Percentiles rank a stretch among this genome's conserved stretches.
Conservation (phyloP, 106 monocot species). For the Platanthera zijinensis region DNA sequence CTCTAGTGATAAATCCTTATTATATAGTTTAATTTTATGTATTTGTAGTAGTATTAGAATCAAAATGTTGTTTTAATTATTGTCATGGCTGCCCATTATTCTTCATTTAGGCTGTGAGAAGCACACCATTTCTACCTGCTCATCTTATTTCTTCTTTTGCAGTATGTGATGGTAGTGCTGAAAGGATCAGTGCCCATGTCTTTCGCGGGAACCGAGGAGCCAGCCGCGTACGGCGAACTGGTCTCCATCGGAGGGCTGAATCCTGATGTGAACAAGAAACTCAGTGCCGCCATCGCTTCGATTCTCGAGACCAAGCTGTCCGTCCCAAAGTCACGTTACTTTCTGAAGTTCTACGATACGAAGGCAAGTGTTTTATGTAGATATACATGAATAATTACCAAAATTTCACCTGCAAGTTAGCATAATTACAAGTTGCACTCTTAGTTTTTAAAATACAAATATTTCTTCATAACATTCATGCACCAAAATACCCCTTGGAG, state of each 20-base stretch:
- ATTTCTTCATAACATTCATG: too few species aligned
- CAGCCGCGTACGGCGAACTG: conserved; percentile 87
- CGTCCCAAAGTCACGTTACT: conserved; percentile 71
- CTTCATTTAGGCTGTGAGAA: too few species aligned
- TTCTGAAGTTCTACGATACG: conserved; percentile 54
- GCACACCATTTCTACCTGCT: not conserved
- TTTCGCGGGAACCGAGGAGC: conserved; percentile 74
- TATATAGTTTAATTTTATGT: not conserved
- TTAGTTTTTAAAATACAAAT: too few species aligned
- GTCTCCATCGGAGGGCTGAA: conserved; percentile 88
- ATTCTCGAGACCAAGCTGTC: conserved; percentile 69
- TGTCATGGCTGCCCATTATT: not conserved
- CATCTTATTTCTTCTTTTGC: conserved; percentile 7
- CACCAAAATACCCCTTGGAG: too few species aligned
- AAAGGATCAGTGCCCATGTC: conserved; percentile 83
- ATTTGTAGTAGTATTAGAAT: not conserved
- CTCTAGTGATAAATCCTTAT: not conserved
- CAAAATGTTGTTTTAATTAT: not conserved
- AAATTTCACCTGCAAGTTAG: too few species aligned
- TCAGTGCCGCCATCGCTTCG: conserved; percentile 62
- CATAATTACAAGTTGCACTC: too few species aligned
- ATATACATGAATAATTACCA: too few species aligned
- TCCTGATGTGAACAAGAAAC: conserved; percentile 70
- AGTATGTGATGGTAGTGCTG: conserved; percentile 96
- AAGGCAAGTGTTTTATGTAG: conserved; percentile 32